Conservation (phyloP, 1,284 basidiomycete species). For the Puccinia triticina region DNA sequence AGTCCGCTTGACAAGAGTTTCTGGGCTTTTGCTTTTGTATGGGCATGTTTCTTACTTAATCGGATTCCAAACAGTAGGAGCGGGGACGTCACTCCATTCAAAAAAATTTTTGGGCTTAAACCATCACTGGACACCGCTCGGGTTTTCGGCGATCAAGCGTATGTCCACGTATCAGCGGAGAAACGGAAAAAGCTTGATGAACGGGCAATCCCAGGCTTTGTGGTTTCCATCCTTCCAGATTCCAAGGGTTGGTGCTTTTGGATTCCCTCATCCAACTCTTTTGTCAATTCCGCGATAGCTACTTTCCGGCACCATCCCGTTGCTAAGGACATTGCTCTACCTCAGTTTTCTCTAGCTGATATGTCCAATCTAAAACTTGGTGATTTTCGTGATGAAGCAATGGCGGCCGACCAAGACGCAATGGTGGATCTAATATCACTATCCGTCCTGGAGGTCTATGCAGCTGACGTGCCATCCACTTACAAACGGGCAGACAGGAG, state of each 20-base stretch:
- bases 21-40: neutral
- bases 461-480: neutral
- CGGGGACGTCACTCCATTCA: neutral
- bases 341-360: too few species aligned
- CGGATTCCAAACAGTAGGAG: neutral
- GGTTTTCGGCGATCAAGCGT: neutral
- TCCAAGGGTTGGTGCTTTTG: conserved; percentile 19
- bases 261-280: neutral
- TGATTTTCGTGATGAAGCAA: neutral
- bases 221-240: neutral
- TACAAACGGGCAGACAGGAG: neutral
- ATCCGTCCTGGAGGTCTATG: neutral
- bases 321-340: neutral
- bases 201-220: neutral
- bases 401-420: neutral
- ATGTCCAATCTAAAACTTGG: too few species aligned
- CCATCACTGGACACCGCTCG: neutral
- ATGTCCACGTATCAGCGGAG: neutral
- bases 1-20: neutral
- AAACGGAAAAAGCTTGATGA: neutral
- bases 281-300: neutral
- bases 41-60: neutral
- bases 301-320: neutral
- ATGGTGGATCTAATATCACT: neutral
- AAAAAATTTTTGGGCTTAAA: neutral